Percentiles rank a stretch among this genome's conserved stretches.
phyloP scores from a whole-genome alignment of 1,139 yeast species.

The Nakaseomyces glabratus region DNA sequence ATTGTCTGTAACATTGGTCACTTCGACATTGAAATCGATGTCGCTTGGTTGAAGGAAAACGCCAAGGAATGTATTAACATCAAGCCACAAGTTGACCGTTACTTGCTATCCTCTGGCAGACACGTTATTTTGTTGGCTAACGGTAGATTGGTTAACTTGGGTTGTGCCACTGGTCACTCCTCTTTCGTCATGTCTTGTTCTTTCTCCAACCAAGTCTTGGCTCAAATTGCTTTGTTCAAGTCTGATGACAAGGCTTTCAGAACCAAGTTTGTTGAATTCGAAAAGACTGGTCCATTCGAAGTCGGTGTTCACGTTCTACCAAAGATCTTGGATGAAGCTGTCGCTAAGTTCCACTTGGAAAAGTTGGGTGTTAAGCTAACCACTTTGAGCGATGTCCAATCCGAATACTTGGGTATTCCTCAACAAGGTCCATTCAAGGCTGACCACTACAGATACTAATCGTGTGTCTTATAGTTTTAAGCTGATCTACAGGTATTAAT shows the following conservation, averaged over 20 bases:
- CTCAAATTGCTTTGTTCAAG: conserved; percentile 97
- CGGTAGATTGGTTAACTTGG: conserved; percentile 99
- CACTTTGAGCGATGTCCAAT: conserved; percentile 68
- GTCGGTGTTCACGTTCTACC: conserved; percentile 96
- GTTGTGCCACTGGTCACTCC: conserved; percentile 99
- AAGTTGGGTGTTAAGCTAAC: conserved; percentile 92
- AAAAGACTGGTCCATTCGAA: conserved; percentile 84
- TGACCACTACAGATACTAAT: conserved; percentile 97
- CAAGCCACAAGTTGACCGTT: conserved; percentile 99
- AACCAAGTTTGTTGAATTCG: conserved; percentile 75
- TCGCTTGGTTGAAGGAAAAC: conserved; percentile 92
- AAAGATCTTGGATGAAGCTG: conserved; percentile 98
- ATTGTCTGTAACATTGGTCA: conserved; percentile 99
- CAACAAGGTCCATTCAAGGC: conserved; percentile 96
- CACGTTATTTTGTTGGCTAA: conserved; percentile 96
- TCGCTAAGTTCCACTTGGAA: conserved; percentile 93
- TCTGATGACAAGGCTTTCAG: conserved; percentile 77
- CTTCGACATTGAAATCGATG: conserved; percentile 98
- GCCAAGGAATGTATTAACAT: conserved; percentile 89
- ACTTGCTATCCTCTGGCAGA: conserved; percentile 79
- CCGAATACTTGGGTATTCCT: conserved; percentile 93
- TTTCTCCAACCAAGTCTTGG: conserved; percentile 98
- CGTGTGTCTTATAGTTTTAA: no score
- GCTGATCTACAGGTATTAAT: no score
- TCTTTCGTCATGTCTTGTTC: conserved; percentile 99